Base-by-base conservation (phyloP, 2,329 filamentous ascomycete genomes). In the Xylariaceae sp. region DNA sequence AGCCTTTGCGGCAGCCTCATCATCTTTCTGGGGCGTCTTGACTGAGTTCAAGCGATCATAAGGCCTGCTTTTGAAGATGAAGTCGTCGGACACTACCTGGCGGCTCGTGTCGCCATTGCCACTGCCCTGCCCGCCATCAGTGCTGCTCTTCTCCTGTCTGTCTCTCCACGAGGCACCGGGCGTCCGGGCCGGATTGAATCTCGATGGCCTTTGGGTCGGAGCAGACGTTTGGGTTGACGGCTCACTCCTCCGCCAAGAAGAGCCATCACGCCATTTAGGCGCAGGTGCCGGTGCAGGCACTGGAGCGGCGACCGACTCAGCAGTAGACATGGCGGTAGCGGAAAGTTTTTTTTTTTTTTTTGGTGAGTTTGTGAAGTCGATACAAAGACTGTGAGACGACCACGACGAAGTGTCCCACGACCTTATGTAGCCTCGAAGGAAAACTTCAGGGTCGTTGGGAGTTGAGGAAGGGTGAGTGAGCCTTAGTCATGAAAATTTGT, bases 1-100 rank as follows among this genome's bases (percentile, higher is more conserved):
- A 18, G 53, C 55, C 21, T 51, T 46, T 9, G 49, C 41, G 9
- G 47, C 44, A 12, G 28, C 38, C 11, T 43, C 43, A 3, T 48
- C 46, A 15, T 44, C 46, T 36, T 41, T 48, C 35, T 48, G 46
- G 9, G 40, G 40, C 1, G 29, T 28, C 40, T 32, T 48, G 15
- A 29, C 43, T 2, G 40, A 36, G 29, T 39, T 38, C 16, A 15
- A 14, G 34, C 45, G 39, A 24, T 48, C 43, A 15, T 46, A 46
- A 5, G 46, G 36, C 14, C 43, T 36, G 33, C 40, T 37, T 9
- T 39, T 41, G 11, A 35, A 38, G n/a, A 32, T 11, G n/a, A 35
- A 37, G 17, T 48, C 46, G 9, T 34, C 36, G 12, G 19, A 2
- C 3, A 40, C 45, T 9, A 33, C 12, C 9, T 24, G 45, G 29